phyloP scores from a whole-genome alignment of 257 asterid genomes.

The Nicotiana undulata region DNA sequence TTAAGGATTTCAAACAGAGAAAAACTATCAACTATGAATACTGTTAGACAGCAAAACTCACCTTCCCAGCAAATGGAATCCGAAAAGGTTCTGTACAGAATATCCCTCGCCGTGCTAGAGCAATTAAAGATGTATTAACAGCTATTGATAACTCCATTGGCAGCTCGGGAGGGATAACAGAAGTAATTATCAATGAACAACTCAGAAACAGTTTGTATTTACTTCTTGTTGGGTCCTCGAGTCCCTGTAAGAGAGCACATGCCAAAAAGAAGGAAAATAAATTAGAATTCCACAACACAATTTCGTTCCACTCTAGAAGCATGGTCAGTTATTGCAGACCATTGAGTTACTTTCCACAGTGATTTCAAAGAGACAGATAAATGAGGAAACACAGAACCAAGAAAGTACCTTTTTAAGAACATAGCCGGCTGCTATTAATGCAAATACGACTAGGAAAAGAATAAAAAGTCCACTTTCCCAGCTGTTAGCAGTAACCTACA shows the following conservation, averaged over 20 bases:
- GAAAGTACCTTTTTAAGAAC: constrained; percentile 79
- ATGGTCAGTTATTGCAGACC: not conserved
- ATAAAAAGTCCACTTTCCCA: constrained; percentile 98
- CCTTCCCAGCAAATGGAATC: constrained; percentile 99
- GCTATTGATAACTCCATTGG: constrained; percentile 99
- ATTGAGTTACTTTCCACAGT: not conserved
- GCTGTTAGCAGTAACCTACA: constrained; percentile 97
- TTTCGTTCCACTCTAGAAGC: not conserved
- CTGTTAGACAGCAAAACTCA: constrained; percentile 8
- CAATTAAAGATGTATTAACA: constrained; percentile 96
- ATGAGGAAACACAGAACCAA: not conserved
- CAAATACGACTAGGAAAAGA: constrained; percentile 85
- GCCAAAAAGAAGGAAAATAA: not conserved
- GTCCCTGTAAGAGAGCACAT: constrained; percentile 56
- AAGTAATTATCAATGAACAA: constrained; percentile 91
- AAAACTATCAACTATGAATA: not conserved
- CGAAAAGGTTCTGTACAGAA: constrained; percentile 97
- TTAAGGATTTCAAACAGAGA: not conserved
- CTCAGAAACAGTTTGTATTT: constrained; percentile 92
- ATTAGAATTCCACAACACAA: not conserved
- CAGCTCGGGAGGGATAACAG: constrained; percentile 97
- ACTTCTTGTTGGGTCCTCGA: constrained; percentile 99
- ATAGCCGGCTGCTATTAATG: constrained; percentile 94
- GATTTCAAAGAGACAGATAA: not conserved
- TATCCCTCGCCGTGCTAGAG: constrained; percentile 88